These are phyloP conservation scores for Daedalea quercina DNA, from an alignment of 768 basidiomycete species.

Conservation along the genomic window DNA sequence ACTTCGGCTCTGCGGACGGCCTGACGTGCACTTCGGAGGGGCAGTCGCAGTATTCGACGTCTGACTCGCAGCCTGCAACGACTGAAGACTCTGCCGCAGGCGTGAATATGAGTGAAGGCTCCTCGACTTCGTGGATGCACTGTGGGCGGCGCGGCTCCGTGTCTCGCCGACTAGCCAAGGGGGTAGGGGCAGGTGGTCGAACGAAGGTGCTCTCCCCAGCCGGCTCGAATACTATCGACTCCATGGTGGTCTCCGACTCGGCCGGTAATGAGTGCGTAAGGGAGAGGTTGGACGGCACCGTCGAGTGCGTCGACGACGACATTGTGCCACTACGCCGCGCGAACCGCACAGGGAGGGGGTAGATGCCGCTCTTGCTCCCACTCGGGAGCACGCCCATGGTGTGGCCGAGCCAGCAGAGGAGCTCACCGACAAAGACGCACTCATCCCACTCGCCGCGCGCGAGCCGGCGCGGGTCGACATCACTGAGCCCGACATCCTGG, in stretches of 20 bases:
- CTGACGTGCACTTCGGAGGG: constrained; percentile 1
- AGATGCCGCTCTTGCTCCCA: background rate
- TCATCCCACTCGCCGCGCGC: constrained; percentile 64
- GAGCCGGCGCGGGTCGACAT: constrained; percentile 57
- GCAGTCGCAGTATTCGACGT: constrained; percentile 17
- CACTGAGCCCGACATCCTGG: constrained; percentile 55
- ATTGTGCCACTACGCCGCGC: constrained; percentile 1
- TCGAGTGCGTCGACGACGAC: constrained; percentile 27
- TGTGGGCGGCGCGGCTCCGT: constrained; percentile 20
- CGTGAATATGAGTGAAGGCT: constrained; percentile 23
- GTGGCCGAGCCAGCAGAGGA: constrained; percentile 65
- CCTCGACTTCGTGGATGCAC: constrained; percentile 53
- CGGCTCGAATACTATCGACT: constrained; percentile 18
- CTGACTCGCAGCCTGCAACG: constrained; percentile 4
- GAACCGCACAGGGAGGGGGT: background rate
- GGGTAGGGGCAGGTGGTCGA: constrained; percentile 1
- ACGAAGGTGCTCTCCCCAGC: constrained; percentile 3
- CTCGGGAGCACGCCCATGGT: constrained; percentile 30
- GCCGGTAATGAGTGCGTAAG: constrained; percentile 25
- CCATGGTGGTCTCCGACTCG: constrained; percentile 24
- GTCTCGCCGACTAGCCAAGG: constrained; percentile 6
- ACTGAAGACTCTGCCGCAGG: constrained; percentile 2
- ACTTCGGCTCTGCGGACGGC: constrained; percentile 5
- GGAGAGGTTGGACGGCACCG: constrained; percentile 27
- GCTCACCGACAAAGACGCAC: constrained; percentile 54